A percentile compares a stretch with the other conserved stretches of the same genome.
These are phyloP conservation scores for Arabidopsis hybrid DNA, from an alignment of 441 rosid genomes.

Conservation along the genomic window DNA sequence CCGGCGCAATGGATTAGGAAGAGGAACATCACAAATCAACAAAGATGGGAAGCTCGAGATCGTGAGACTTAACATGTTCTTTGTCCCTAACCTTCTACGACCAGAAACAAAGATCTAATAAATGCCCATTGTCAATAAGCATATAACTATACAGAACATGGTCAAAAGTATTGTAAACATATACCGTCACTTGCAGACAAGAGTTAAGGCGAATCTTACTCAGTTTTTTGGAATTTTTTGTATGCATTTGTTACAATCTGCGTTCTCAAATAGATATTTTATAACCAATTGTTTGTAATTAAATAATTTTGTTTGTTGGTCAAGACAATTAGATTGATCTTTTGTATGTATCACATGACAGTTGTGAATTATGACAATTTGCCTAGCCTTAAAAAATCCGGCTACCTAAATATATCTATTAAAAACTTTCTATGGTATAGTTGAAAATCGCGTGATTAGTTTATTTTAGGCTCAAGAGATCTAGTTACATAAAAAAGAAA, in stretches of 20 bases:
- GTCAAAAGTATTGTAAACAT: conserved; percentile 25
- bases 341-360: conserved; percentile 30
- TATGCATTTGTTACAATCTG: conserved; percentile 35
- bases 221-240: not conserved
- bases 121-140: conserved; percentile 41
- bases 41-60: conserved; percentile 45
- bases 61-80: conserved; percentile 40
- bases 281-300: conserved; percentile 33
- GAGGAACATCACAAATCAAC: conserved; percentile 34
- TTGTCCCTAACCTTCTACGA: conserved; percentile 44
- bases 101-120: conserved; percentile 41
- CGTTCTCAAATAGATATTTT: conserved; percentile 34
- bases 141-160: conserved; percentile 29
- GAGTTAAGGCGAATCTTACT: conserved; percentile 35
- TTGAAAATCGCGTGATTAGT: conserved; percentile 22
- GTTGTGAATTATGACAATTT: conserved; percentile 34
- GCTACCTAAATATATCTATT: not conserved
- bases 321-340: conserved; percentile 3
- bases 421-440: not conserved
- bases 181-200: conserved; percentile 43
- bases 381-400: conserved; percentile 8
- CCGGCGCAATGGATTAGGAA: conserved; percentile 26
- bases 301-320: conserved; percentile 22
- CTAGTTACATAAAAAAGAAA: not conserved
- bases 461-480: not conserved